Evolutionary conservation across 2,329 filamentous ascomycete genomes (phyloP).

Genomic region (Dactylellina haptotyla): DNA sequence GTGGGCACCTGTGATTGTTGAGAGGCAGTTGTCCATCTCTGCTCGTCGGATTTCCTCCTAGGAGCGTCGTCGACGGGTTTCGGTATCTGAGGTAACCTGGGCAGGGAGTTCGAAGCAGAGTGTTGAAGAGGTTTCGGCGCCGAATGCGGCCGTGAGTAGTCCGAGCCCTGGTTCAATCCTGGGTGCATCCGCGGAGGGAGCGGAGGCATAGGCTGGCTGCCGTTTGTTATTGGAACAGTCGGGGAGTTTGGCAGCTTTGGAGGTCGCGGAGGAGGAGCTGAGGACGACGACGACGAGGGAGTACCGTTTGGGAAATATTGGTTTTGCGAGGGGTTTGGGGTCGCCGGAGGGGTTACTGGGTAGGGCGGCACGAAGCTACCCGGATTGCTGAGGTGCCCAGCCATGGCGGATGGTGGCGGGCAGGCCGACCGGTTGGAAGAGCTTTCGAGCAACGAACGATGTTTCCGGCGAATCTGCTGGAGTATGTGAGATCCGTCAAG

Average conservation of each 20-base stretch:
- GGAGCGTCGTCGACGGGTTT: conserved; percentile 14
- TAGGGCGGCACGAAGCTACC: conserved; percentile 45
- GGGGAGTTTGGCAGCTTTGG: conserved; percentile 39
- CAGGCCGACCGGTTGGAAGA: background rate
- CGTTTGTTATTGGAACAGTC: background rate
- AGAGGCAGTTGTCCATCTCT: conserved; percentile 5
- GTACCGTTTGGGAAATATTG: conserved; percentile 28
- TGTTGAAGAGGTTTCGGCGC: conserved; percentile 9
- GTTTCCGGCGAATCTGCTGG: too few relatives aligned
- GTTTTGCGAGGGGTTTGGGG: conserved; percentile 31
- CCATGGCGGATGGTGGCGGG: conserved; percentile 33
- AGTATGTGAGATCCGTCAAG: too few relatives aligned
- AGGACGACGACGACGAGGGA: conserved; percentile 1
- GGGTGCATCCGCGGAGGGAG: conserved; percentile 25
- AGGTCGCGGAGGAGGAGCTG: conserved; percentile 35
- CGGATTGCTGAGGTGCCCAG: conserved; percentile 35
- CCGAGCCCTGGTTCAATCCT: background rate
- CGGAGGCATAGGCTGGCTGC: conserved; percentile 12
- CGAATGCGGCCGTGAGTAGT: conserved; percentile 6
- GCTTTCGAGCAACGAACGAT: background rate
- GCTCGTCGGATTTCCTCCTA: conserved; percentile 42
- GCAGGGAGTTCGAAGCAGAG: conserved; percentile 38
- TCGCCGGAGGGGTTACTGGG: conserved; percentile 52
- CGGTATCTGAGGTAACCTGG: conserved; percentile 25
- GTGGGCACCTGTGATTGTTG: conserved; percentile 7